phyloP scores from a whole-genome alignment of 2,329 filamentous ascomycete genomes.

The Atkinsonella texensis region DNA sequence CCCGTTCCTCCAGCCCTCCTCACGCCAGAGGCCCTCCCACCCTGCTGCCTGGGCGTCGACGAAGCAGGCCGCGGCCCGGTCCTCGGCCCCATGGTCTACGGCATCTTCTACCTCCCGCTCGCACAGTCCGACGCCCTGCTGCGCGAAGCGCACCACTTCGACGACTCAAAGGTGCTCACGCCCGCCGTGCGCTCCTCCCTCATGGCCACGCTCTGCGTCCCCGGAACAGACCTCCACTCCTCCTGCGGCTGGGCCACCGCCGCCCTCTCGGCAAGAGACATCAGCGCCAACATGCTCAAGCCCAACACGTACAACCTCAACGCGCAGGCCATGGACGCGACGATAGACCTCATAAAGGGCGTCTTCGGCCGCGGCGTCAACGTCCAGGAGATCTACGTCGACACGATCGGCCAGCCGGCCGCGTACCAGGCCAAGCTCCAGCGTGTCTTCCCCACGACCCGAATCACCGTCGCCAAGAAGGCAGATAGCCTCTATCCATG shows the following conservation, averaged over 20 bases:
- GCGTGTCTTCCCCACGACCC: slow-evolving; percentile 66
- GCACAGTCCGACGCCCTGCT: slow-evolving; percentile 61
- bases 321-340: slow-evolving; percentile 89
- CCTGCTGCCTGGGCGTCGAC: slow-evolving; percentile 76
- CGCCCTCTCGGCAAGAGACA: slow-evolving; percentile 72
- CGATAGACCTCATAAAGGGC: slow-evolving; percentile 65
- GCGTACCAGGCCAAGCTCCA: slow-evolving; percentile 78
- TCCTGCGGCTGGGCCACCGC: slow-evolving; percentile 74
- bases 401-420: slow-evolving; percentile 78
- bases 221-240: slow-evolving; percentile 33
- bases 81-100: slow-evolving; percentile 70
- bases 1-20: slow-evolving; percentile 51
- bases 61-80: slow-evolving; percentile 91
- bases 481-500: slow-evolving; percentile 87
- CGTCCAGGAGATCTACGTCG: slow-evolving; percentile 81
- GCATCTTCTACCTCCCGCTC: slow-evolving; percentile 63
- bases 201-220: slow-evolving; percentile 57
- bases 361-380: slow-evolving; percentile 71
- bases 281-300: slow-evolving; percentile 65
- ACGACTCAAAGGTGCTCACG: slow-evolving; percentile 89
- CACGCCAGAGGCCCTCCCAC: slow-evolving; percentile 19
- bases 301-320: slow-evolving; percentile 76
- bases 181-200: slow-evolving; percentile 64
- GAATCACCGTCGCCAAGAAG: slow-evolving; percentile 75
- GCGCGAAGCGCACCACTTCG: slow-evolving; percentile 69